Conservation (phyloP, 305 asterid species). For the Plantago coronopus region DNA sequence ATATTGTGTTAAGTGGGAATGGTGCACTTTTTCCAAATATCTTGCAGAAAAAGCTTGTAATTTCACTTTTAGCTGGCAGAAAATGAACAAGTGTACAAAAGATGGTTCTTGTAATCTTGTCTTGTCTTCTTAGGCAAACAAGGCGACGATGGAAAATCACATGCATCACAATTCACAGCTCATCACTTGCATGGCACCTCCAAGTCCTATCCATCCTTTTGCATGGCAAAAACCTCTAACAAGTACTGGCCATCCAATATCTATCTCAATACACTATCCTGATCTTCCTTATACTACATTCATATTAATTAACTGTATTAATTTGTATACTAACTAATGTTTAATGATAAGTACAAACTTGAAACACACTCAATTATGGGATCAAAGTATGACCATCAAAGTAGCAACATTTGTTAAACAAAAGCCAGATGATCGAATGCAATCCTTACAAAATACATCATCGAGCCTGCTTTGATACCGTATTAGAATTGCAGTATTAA, state of each 20-base stretch:
- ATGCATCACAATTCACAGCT: conserved; percentile 13
- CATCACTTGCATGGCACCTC: conserved; percentile 37
- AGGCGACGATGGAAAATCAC: conserved; percentile 3
- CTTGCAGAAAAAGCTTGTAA: conserved; percentile 5
- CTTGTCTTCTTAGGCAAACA: conserved; percentile 9
- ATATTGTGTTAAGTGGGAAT: too few species aligned
- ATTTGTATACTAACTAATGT: too few species aligned
- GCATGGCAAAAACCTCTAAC: conserved; percentile 16
- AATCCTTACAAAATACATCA: too few species aligned
- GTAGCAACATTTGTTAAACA: too few species aligned
- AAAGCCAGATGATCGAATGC: too few species aligned
- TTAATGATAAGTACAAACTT: too few species aligned
- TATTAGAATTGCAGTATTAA: too few species aligned
- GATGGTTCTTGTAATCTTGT: conserved; percentile 34
- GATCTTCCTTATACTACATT: neutral
- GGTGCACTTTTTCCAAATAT: neutral
- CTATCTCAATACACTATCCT: conserved; percentile 8
- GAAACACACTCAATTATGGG: too few species aligned
- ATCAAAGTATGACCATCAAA: too few species aligned
- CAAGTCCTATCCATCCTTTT: conserved; percentile 1
- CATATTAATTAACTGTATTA: too few species aligned
- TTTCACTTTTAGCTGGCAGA: neutral
- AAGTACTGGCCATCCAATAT: neutral
- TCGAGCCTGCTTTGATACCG: too few species aligned
- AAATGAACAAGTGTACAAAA: conserved; percentile 13